Base-by-base conservation (phyloP, 1,284 basidiomycete species). In the Cerrena zonata region DNA sequence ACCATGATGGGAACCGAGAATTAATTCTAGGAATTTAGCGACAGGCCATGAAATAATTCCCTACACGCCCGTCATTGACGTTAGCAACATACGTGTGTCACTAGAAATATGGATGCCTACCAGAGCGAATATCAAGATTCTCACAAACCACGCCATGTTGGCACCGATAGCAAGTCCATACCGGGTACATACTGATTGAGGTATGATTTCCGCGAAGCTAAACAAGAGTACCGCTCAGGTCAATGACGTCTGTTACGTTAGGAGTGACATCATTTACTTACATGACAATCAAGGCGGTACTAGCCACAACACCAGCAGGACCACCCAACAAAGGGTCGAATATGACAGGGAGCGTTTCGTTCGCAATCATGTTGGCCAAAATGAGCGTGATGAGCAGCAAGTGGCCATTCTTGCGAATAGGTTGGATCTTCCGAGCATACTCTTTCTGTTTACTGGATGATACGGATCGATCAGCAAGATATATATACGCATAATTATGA, bases 111-210 rank as follows among this genome's bases (percentile, higher is more conserved):
- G n/a, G n/a, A n/a, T n/a, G 12, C 79, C 58, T 57, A 86, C 88
- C 58, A 91, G 65, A 7, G 74, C 59, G 59, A 80, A 83, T 50
- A 93, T 88, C 41, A 93, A 67, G 24, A 75, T 66, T 41, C 76
- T 79, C 0, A 91, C 89, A 54, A 92, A 76, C 0, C 84, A 82
- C 0, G 90, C 91, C 75, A 92, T 91, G 53, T 87, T 86, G 1
- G 94, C 93, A 30, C 94, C 94, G 45, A 97, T 84, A 47, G 87
- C 85, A 2, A 96, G 77, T 23, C 94, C 94, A 71, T 94, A 87
- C 18, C 94, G 83, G 15, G 93, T 94, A 64, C 92, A 96, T 3
- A 94, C 68, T 2, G 86, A 88, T 68, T 91, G 82, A 0, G 93
- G 94, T 53, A 96, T 95, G 56, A 96, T 89, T 69, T 96, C 93